Conservation (phyloP, 2,329 filamentous ascomycete species). For the Xylariaceae sp. region DNA sequence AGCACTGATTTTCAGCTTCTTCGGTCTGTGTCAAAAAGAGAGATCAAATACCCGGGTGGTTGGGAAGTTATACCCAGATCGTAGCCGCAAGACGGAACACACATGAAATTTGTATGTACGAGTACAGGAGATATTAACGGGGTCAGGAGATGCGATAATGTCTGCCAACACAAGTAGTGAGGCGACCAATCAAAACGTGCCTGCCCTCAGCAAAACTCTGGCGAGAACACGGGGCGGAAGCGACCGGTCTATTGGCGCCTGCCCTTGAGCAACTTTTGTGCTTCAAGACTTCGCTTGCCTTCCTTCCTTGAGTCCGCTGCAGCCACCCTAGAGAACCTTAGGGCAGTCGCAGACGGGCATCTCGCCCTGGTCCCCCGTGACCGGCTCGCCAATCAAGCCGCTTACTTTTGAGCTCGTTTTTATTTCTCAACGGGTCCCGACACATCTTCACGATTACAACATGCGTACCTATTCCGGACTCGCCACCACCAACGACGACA, state of each 20-base stretch:
- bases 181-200: conserved; percentile 23
- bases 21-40: too few relatives aligned
- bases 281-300: too few relatives aligned
- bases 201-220: conserved; percentile 10
- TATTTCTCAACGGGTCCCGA: not conserved
- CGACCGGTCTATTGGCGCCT: not conserved
- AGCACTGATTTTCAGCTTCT: too few relatives aligned
- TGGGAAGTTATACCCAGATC: conserved; percentile 2
- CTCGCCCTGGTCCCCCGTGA: not conserved
- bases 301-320: not conserved
- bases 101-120: conserved; percentile 1
- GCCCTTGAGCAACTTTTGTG: not conserved
- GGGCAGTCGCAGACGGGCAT: not conserved
- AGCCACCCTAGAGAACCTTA: not conserved
- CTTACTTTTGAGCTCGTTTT: not conserved
- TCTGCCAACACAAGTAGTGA: conserved; percentile 20
- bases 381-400: not conserved
- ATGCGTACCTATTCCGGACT: not conserved
- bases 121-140: too few relatives aligned
- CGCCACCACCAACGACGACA: too few relatives aligned
- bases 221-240: conserved; percentile 4
- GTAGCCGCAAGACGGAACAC: conserved; percentile 10
- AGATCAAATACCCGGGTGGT: not conserved
- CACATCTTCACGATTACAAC: not conserved
- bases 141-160: not conserved